These are phyloP conservation scores for Naganishia sp. DNA, from an alignment of 1,284 basidiomycete genomes.

Conservation along the genomic window DNA sequence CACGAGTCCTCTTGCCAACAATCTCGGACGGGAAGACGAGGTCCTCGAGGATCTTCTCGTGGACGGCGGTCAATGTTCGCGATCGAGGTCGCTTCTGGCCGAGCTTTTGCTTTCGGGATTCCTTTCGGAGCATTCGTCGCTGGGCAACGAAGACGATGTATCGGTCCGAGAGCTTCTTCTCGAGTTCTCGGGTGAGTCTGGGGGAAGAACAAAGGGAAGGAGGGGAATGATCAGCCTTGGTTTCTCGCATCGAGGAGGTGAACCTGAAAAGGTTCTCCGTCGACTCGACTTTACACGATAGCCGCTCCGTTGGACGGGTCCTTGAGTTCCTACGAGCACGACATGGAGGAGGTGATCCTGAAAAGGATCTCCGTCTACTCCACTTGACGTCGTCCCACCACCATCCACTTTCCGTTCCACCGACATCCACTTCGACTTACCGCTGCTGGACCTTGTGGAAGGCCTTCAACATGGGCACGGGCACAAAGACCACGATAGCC, in stretches of 20 bases:
- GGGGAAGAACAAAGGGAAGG: constrained; percentile 6
- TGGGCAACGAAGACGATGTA: constrained; percentile 99
- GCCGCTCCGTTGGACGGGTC: neutral
- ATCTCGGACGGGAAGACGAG: constrained; percentile 99
- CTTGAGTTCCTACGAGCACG: constrained; percentile 10
- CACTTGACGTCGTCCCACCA: constrained; percentile 16
- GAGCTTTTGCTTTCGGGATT: constrained; percentile 79
- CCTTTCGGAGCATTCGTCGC: constrained; percentile 97
- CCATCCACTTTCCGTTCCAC: constrained; percentile 3
- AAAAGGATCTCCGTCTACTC: constrained; percentile 55
- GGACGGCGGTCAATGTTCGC: constrained; percentile 95
- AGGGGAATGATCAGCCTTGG: constrained; percentile 35
- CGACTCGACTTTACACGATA: constrained; percentile 25
- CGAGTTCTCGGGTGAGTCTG: constrained; percentile 96
- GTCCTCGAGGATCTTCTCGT: constrained; percentile 98
- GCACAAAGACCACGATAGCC: constrained; percentile 98
- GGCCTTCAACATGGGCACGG: constrained; percentile 95
- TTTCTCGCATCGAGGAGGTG: constrained; percentile 35
- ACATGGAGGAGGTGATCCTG: constrained; percentile 52
- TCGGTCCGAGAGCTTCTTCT: constrained; percentile 97
- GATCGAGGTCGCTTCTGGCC: constrained; percentile 91
- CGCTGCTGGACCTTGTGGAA: constrained; percentile 98
- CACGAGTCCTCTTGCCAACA: constrained; percentile 94
- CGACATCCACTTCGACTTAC: constrained; percentile 60
- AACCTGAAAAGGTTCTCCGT: constrained; percentile 30